Conservation (phyloP, 1,139 yeast species). For the Debaryomycetaceae sp. region DNA sequence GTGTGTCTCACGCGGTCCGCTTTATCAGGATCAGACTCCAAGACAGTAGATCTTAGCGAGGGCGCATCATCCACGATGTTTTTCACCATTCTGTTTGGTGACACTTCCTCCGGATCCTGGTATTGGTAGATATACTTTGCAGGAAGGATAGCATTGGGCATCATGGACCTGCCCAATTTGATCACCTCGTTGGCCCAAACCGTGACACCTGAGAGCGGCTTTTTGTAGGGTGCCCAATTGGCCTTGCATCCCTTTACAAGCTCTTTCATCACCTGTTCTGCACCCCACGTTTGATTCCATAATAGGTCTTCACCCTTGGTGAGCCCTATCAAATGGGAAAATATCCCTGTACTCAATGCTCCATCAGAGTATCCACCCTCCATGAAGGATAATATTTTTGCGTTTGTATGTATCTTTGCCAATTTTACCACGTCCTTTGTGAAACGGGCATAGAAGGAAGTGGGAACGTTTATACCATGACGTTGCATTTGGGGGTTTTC, state of each 20-base stretch:
- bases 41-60: slow-evolving; percentile 13
- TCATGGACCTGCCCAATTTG: slow-evolving; percentile 62
- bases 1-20: slow-evolving; percentile 35
- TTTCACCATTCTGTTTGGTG: slow-evolving; percentile 29
- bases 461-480: slow-evolving; percentile 80
- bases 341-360: slow-evolving; percentile 76
- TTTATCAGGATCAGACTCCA: slow-evolving; percentile 26
- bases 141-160: slow-evolving; percentile 54
- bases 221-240: slow-evolving; percentile 59
- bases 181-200: slow-evolving; percentile 71
- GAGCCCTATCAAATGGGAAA: slow-evolving; percentile 72
- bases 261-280: slow-evolving; percentile 61
- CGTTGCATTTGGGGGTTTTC: slow-evolving; percentile 84
- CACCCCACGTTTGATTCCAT: slow-evolving; percentile 67
- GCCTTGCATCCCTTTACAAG: slow-evolving; percentile 67
- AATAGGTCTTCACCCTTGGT: slow-evolving; percentile 39
- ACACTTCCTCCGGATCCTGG: slow-evolving; percentile 14
- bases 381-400: slow-evolving; percentile 64
- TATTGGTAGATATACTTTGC: slow-evolving; percentile 35
- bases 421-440: slow-evolving; percentile 70
- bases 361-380: slow-evolving; percentile 91
- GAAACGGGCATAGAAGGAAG: slow-evolving; percentile 71
- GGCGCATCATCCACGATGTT: slow-evolving; percentile 21
- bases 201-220: slow-evolving; percentile 43
- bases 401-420: slow-evolving; percentile 58